Evolutionary conservation across 352 stramenopile species (phyloP).

Genomic region (Aphanomyces invadans): DNA sequence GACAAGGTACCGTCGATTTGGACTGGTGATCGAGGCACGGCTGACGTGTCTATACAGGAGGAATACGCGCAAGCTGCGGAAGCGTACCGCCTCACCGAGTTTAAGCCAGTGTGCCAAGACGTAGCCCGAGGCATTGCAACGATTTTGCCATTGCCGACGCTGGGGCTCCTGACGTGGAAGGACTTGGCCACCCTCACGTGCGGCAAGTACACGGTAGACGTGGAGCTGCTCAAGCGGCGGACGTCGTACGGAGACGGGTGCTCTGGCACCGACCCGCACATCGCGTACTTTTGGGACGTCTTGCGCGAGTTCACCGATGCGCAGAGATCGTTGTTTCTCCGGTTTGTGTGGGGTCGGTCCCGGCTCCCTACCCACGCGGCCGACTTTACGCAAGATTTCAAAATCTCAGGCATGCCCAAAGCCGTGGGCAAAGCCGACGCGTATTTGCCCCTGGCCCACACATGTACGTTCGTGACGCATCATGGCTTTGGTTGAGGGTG

Average conservation of each 20-base stretch:
- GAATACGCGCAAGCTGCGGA: constrained; percentile 76
- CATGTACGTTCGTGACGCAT: constrained; percentile 40
- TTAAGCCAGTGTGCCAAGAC: constrained; percentile 60
- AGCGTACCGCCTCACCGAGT: constrained; percentile 71
- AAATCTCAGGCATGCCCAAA: constrained; percentile 80
- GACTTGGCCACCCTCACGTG: constrained; percentile 86
- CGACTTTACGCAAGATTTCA: constrained; percentile 87
- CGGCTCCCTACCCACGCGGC: constrained; percentile 81
- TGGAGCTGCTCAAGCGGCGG: constrained; percentile 71
- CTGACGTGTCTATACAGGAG: constrained; percentile 26
- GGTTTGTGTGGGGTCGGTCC: constrained; percentile 83
- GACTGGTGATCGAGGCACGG: not conserved
- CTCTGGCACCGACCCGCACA: constrained; percentile 73
- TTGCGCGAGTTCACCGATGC: constrained; percentile 79
- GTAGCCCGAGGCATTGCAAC: constrained; percentile 75
- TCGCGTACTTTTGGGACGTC: constrained; percentile 88
- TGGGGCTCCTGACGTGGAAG: constrained; percentile 82
- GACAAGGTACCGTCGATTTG: constrained; percentile 43
- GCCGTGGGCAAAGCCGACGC: constrained; percentile 59
- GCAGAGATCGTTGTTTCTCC: constrained; percentile 85
- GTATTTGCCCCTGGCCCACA: constrained; percentile 82
- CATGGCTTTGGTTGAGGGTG: not conserved
- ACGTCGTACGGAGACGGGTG: constrained; percentile 89
- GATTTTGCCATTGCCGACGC: constrained; percentile 71
- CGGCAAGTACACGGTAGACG: constrained; percentile 82